These are phyloP conservation scores for Zanthoxylum bungeanum DNA, from an alignment of 345 rosid genomes.

Conservation along the genomic window DNA sequence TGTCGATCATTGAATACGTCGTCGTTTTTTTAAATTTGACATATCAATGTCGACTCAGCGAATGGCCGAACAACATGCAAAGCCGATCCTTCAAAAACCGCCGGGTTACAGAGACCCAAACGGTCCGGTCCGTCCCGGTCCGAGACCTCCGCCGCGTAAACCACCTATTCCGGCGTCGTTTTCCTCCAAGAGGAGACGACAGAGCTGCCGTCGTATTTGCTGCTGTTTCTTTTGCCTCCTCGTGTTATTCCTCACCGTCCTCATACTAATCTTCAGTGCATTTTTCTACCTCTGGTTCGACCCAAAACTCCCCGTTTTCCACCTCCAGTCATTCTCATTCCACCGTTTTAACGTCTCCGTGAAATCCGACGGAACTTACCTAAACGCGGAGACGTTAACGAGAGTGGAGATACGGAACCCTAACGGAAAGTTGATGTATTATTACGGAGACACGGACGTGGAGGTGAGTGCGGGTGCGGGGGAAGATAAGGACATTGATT, in stretches of 20 bases:
- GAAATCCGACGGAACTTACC: constrained; percentile 50
- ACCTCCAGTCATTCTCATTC: constrained; percentile 55
- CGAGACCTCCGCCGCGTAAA: constrained; percentile 31
- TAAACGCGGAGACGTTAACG: constrained; percentile 42
- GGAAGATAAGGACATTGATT: constrained; percentile 26
- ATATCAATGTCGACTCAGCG: constrained; percentile 2
- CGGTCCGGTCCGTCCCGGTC: constrained; percentile 12
- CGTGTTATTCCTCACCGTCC: constrained; percentile 28
- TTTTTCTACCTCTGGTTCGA: constrained; percentile 74
- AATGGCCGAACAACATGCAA: constrained; percentile 36
- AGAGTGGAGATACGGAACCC: constrained; percentile 68
- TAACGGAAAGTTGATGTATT: constrained; percentile 43
- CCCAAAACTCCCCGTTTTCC: constrained; percentile 65
- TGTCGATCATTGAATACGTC: too few relatives aligned
- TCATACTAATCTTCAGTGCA: constrained; percentile 30
- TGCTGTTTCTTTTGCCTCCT: constrained; percentile 48
- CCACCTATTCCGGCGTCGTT: constrained; percentile 40
- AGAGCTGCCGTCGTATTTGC: constrained; percentile 46
- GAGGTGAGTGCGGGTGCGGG: constrained; percentile 37
- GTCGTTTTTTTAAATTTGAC: too few relatives aligned
- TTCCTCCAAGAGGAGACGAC: constrained; percentile 40
- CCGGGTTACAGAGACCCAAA: constrained; percentile 71
- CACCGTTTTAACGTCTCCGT: constrained; percentile 41
- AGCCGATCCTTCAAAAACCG: constrained; percentile 62
- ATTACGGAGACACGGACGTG: constrained; percentile 43